Base-by-base conservation (phyloP, 192 early-diverging fungal species). In the Linnemannia hyalina region DNA sequence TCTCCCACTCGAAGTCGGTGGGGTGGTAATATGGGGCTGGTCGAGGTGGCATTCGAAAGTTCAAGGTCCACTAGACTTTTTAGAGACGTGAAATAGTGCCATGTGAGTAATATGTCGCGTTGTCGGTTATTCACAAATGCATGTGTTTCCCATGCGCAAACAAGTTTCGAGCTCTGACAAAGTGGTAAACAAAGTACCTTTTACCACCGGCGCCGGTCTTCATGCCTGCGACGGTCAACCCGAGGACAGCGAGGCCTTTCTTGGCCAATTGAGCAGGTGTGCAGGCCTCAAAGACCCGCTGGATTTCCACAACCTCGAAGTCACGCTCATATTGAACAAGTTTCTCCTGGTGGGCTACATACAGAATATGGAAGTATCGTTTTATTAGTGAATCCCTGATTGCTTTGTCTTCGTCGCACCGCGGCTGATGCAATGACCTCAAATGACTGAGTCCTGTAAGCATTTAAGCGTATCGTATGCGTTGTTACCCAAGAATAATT, bases 121-220 rank as follows among this genome's bases (percentile, higher is more conserved):
- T 41, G 2, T 65, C 0, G n/a, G 32, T 13, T 15, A 10, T 32
- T 32, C 29, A 32, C 3, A 13, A 15, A 2, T 22, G 38, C 69
- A 23, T 23, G 18, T 41, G 20, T 41, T 41, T 40, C 69, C 22
- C 41, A 44, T 6, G 26, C 35, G 4, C 5, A 49, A 35, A 1
- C 7, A 68, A 16, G 6, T 63, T 36, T 60, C 18, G 74, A 20
- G 18, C 5, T 22, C 2, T 20, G 20, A 52, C 16, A 52, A 4
- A 3, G 49, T 4, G 15, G 49, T 38, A n/a, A 5, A 5, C 23
- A 36, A 18, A 42, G 35, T 83, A 93, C 92, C 92, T 91, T 76
- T 92, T 91, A 26, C 95, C 95, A 38, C 95, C 95, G 15, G 94
- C 82, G 23, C 94, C 95, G 0, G 94, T 93, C 72, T 93, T 91